These are phyloP conservation scores for Candida corydali DNA, from an alignment of 805 yeast genomes.

Conservation along the genomic window DNA sequence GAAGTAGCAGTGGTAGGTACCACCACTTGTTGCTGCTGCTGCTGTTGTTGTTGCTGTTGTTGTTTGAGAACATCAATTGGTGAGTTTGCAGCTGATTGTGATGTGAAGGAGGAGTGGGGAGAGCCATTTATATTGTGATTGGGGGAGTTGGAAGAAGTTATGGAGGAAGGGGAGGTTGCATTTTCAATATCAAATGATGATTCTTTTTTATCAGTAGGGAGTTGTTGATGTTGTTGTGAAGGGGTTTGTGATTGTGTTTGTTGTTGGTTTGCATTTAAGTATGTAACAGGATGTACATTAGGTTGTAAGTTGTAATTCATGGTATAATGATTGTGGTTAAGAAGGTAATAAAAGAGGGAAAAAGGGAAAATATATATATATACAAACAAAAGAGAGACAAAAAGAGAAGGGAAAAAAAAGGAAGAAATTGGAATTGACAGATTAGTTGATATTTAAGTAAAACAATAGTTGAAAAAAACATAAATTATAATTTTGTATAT, in stretches of 20 bases:
- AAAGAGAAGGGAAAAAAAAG: neutral
- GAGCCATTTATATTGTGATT: constrained; percentile 20
- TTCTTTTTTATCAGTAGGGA: neutral
- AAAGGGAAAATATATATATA: neutral
- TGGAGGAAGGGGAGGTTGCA: constrained; percentile 16
- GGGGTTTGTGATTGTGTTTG: neutral
- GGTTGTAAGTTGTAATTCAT: constrained; percentile 42
- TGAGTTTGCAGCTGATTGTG: constrained; percentile 34
- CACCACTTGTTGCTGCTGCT: neutral
- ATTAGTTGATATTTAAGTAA: constrained; percentile 2
- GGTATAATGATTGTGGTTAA: constrained; percentile 1
- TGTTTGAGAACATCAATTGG: constrained; percentile 19
- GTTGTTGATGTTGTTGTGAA: constrained; percentile 2
- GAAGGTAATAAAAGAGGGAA: neutral
- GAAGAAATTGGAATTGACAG: constrained; percentile 1
- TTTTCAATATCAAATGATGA: constrained; percentile 25
- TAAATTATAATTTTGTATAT: no score
- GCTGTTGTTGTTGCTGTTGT: constrained; percentile 3
- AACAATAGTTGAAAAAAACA: neutral
- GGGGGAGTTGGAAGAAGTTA: constrained; percentile 16
- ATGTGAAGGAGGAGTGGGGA: constrained; percentile 34
- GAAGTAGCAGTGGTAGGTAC: neutral
- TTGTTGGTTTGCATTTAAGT: constrained; percentile 30
- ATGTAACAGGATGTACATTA: constrained; percentile 40
- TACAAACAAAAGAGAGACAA: neutral